phyloP scores from a whole-genome alignment of 108 stramenopile species.

The Stephanodiscus triporus region DNA sequence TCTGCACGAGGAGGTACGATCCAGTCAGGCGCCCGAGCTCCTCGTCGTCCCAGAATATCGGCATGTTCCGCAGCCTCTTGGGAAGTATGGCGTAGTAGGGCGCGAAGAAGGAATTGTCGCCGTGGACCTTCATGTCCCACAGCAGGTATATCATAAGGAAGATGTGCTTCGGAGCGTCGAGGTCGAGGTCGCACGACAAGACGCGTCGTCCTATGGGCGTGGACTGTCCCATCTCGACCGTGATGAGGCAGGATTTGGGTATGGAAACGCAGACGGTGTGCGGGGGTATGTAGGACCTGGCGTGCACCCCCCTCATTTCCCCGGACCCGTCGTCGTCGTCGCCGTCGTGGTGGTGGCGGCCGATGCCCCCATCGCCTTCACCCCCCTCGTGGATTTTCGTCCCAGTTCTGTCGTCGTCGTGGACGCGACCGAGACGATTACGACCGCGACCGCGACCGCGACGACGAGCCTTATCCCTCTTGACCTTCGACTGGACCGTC shows the following conservation, averaged over 20 bases:
- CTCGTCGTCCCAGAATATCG: constrained; percentile 94
- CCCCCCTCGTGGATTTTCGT: neutral
- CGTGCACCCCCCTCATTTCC: constrained; percentile 98
- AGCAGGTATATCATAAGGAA: constrained; percentile 97
- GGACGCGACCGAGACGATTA: too few species aligned
- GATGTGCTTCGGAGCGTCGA: constrained; percentile 99
- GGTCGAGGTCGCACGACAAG: constrained; percentile 70
- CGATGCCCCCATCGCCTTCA: neutral
- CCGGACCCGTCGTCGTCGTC: constrained; percentile 57
- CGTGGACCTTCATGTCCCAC: constrained; percentile 87
- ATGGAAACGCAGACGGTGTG: constrained; percentile 87
- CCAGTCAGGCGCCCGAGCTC: constrained; percentile 89
- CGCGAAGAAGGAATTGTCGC: constrained; percentile 88
- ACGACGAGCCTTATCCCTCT: too few species aligned
- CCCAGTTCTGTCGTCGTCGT: neutral
- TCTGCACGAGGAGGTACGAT: constrained; percentile 86
- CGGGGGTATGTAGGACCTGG: constrained; percentile 72
- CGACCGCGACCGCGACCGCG: too few species aligned
- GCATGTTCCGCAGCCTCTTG: constrained; percentile 90
- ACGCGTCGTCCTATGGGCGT: constrained; percentile 90
- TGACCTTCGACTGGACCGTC: too few species aligned
- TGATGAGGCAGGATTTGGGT: constrained; percentile 94
- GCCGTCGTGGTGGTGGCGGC: neutral
- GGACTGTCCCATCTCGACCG: constrained; percentile 99
- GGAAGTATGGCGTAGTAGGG: constrained; percentile 99